phyloP scores from a whole-genome alignment of 768 basidiomycete genomes.

The Lepiota brunneoincarnata region DNA sequence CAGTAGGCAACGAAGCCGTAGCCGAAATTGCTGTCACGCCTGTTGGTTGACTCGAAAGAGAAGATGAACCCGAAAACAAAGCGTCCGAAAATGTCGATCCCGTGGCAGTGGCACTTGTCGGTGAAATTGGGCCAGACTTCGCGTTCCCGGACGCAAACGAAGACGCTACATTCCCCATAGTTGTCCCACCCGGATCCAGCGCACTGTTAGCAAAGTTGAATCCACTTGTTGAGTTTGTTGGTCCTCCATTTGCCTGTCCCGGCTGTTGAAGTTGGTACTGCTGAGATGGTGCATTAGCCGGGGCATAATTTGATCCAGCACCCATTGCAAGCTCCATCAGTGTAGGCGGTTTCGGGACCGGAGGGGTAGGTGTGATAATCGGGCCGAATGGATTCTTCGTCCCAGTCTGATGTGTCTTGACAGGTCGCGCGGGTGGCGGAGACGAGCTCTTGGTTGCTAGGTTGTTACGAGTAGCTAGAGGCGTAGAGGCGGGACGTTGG shows the following conservation, averaged over 20 bases:
- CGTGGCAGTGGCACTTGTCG: constrained; percentile 29
- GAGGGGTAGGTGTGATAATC: constrained; percentile 58
- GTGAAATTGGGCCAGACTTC: constrained; percentile 22
- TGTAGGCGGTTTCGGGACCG: constrained; percentile 74
- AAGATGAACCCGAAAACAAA: constrained; percentile 37
- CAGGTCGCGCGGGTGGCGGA: constrained; percentile 53
- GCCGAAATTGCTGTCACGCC: constrained; percentile 30
- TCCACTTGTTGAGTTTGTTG: constrained; percentile 19
- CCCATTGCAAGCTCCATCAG: constrained; percentile 76
- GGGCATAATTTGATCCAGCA: constrained; percentile 13
- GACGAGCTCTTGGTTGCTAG: constrained; percentile 27
- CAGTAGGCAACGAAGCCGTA: constrained; percentile 9
- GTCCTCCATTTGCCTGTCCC: constrained; percentile 19
- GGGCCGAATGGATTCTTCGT: constrained; percentile 94
- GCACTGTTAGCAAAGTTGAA: constrained; percentile 40
- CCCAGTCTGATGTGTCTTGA: constrained; percentile 89
- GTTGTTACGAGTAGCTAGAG: constrained; percentile 42
- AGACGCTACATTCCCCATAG: constrained; percentile 70
- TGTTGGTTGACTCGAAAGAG: constrained; percentile 50
- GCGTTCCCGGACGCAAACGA: constrained; percentile 53
- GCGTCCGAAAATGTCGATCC: constrained; percentile 48
- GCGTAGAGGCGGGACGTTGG: constrained; percentile 70
- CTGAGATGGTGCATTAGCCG: constrained; percentile 19
- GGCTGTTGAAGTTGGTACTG: constrained; percentile 29
- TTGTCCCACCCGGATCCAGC: constrained; percentile 44